phyloP scores from a whole-genome alignment of 1,139 yeast genomes.

The Waltiozyma sp. region DNA sequence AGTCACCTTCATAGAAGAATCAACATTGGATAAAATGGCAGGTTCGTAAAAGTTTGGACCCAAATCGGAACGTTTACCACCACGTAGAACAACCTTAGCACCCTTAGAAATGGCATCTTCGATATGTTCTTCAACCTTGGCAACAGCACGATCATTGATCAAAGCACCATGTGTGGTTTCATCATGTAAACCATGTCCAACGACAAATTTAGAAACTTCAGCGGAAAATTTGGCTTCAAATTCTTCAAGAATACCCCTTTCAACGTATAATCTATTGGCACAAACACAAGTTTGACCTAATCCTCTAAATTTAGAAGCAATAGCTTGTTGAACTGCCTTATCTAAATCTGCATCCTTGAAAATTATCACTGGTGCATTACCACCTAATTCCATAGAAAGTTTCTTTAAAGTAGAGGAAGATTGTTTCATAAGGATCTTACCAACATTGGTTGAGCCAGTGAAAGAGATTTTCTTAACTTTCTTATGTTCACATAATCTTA shows the following conservation, averaged over 20 bases:
- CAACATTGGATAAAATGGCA: constrained; percentile 58
- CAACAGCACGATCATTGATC: constrained; percentile 54
- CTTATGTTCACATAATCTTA: constrained; percentile 57
- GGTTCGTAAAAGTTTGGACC: constrained; percentile 73
- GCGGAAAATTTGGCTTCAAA: constrained; percentile 41
- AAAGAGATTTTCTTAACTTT: constrained; percentile 67
- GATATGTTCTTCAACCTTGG: constrained; percentile 61
- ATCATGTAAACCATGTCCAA: constrained; percentile 67
- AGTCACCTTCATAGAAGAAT: constrained; percentile 50
- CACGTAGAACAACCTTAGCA: constrained; percentile 55
- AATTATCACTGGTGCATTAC: constrained; percentile 86
- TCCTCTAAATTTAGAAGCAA: constrained; percentile 60
- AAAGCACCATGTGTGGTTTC: constrained; percentile 74
- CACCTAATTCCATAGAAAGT: constrained; percentile 81
- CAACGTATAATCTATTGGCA: constrained; percentile 66
- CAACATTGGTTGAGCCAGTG: constrained; percentile 84
- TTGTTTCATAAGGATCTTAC: constrained; percentile 70
- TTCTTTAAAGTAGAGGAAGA: constrained; percentile 72
- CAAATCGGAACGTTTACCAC: constrained; percentile 50
- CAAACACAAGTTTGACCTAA: constrained; percentile 80
- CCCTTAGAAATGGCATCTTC: constrained; percentile 68
- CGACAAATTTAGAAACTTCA: constrained; percentile 40
- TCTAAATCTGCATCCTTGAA: constrained; percentile 78
- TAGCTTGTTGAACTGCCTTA: constrained; percentile 62
- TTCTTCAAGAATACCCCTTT: constrained; percentile 47